phyloP scores from a whole-genome alignment of 2,329 filamentous ascomycete genomes.

The Sporothrix schenckii region DNA sequence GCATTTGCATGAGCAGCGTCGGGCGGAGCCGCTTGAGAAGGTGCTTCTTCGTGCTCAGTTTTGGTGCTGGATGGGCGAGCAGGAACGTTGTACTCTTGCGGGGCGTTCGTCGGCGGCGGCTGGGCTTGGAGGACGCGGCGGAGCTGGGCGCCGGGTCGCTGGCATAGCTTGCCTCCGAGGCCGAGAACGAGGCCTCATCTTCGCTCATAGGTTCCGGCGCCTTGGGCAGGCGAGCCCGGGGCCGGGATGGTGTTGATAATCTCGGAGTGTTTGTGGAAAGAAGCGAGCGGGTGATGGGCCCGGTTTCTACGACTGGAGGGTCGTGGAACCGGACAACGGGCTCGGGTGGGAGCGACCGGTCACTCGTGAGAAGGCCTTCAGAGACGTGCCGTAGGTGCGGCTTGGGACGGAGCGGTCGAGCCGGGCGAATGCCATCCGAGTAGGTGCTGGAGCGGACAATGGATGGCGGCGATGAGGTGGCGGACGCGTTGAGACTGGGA shows the following conservation, averaged over 20 bases:
- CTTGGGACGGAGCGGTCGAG: slow-evolving; percentile 29
- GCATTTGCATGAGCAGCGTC: slow-evolving; percentile 70
- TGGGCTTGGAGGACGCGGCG: slow-evolving; percentile 46
- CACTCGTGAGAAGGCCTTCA: slow-evolving; percentile 28
- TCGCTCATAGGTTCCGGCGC: slow-evolving; percentile 48
- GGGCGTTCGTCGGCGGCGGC: slow-evolving; percentile 44
- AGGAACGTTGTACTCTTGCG: slow-evolving; percentile 65
- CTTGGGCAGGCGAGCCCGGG: slow-evolving; percentile 26
- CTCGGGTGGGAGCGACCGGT: slow-evolving; percentile 37
- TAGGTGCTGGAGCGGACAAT: slow-evolving; percentile 31
- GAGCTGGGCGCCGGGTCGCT: slow-evolving; percentile 44
- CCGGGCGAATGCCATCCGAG: slow-evolving; percentile 24
- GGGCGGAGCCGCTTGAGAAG: slow-evolving; percentile 69
- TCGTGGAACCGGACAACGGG: slow-evolving; percentile 54
- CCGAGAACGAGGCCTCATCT: slow-evolving; percentile 53
- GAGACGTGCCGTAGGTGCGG: slow-evolving; percentile 31
- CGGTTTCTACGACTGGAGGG: slow-evolving; percentile 40
- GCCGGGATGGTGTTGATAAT: slow-evolving; percentile 26
- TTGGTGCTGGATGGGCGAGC: slow-evolving; percentile 68
- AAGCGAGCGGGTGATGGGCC: slow-evolving; percentile 5
- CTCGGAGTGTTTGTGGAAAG: slow-evolving; percentile 26
- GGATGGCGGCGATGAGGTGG: slow-evolving; percentile 25
- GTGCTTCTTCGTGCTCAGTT: slow-evolving; percentile 62
- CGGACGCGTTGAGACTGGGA: not conserved
- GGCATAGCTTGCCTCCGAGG: slow-evolving; percentile 52